phyloP scores from a whole-genome alignment of 257 asterid species.

The Solanum neorickii region DNA sequence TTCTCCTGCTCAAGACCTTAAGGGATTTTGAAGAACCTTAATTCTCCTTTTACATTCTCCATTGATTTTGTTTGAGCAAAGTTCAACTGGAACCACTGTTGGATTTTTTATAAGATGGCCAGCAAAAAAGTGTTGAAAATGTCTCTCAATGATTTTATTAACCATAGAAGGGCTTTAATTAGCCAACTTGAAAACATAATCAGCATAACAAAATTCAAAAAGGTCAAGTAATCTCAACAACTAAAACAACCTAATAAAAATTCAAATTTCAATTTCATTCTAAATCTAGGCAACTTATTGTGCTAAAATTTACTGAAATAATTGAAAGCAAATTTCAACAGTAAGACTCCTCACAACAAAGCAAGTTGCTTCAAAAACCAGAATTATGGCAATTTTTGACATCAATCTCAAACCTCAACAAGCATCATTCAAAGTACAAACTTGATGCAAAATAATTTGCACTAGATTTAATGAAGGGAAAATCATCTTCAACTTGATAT shows the following conservation, averaged over 20 bases:
- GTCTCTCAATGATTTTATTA: neutral
- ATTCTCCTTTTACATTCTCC: neutral
- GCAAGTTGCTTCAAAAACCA: neutral
- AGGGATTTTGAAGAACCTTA: neutral
- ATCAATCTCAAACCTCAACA: neutral
- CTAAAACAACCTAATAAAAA: neutral
- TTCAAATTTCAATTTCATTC: neutral
- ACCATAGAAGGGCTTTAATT: neutral
- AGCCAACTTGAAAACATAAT: neutral
- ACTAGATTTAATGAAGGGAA: neutral
- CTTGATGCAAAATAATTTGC: neutral
- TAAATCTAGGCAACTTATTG: neutral
- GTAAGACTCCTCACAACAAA: neutral
- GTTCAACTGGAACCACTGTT: neutral
- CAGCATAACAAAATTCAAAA: neutral
- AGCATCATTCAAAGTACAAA: neutral
- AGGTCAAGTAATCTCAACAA: neutral
- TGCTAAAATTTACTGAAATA: neutral
- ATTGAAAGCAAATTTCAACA: neutral
- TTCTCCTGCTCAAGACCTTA: neutral
- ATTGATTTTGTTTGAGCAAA: neutral
- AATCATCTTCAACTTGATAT: neutral
- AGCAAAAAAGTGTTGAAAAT: neutral
- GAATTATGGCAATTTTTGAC: neutral
- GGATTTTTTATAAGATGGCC: neutral